phyloP scores from a whole-genome alignment of 345 rosid genomes.

The Ailanthus altissimus region DNA sequence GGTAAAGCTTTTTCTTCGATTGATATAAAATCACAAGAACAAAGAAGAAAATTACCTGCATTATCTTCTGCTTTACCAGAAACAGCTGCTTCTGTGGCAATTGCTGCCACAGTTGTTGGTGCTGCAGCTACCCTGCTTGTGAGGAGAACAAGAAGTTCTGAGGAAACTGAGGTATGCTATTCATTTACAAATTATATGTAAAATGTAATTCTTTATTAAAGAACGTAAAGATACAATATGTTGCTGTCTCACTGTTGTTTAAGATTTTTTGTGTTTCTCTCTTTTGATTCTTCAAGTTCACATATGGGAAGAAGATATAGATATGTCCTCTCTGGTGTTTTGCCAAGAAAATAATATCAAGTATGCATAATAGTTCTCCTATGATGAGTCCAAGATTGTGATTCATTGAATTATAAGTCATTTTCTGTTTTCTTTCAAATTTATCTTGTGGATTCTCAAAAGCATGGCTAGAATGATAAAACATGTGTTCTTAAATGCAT shows the following conservation, averaged over 20 bases:
- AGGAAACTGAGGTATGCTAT: constrained; percentile 53
- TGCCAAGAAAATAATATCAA: neutral
- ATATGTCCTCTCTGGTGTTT: neutral
- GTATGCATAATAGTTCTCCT: neutral
- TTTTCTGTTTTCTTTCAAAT: neutral
- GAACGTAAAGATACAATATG: neutral
- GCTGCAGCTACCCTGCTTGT: constrained; percentile 80
- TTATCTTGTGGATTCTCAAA: neutral
- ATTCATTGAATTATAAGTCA: neutral
- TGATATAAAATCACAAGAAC: constrained; percentile 30
- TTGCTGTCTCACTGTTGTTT: neutral
- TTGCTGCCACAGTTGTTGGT: constrained; percentile 86
- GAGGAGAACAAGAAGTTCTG: constrained; percentile 53
- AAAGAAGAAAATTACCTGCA: constrained; percentile 31
- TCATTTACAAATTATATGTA: neutral
- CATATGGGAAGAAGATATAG: neutral
- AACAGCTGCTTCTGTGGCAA: constrained; percentile 74
- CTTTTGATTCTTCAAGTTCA: neutral
- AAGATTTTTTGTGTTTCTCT: neutral
- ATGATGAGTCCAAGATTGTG: neutral
- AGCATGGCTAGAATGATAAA: neutral
- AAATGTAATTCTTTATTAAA: neutral
- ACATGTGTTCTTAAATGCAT: neutral
- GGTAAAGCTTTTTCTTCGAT: constrained; percentile 25
- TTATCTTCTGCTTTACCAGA: constrained; percentile 56